Evolutionary conservation across 345 rosid genomes (phyloP), one percentile per base, ranked within the genome.

Genomic region (Salix brachista): DNA sequence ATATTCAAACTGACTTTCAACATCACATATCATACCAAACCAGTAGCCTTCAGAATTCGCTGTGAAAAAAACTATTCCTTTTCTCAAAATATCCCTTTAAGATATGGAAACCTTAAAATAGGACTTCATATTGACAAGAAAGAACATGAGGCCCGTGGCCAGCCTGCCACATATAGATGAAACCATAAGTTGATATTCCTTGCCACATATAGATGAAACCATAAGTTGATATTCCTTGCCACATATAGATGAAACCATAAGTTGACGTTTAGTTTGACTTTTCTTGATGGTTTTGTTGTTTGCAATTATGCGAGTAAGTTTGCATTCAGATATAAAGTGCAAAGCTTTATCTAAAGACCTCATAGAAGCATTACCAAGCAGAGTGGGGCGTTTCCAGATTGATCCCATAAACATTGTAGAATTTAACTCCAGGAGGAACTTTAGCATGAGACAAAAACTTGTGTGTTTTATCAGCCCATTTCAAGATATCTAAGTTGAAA

Each of bases 391-490:
- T 93, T 78, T 86, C 97, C 65, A 91, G 84, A 84, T 84, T 84
- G 70, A 82, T 91, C n/a, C 91, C 99, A 77, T 95, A 95, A 69
- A 95, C 90, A 74, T 93, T 95, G 86, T 91, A 95, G 85, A 95
- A 95, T 86, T 91, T 93, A 72, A 95, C 99, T 85, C 85, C 72
- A 30, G 90, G 9, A 52, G 99, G 97, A 85, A 95, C 88, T 84
- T 91, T 90, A 56, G 99, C 96, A 65, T 67, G 69, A 64, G 79
- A 74, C 50, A 93, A 78, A 44, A 93, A 70, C 81, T 61, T 79
- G 69, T 72, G 82, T 37, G 97, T 95, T 81, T 95, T 89, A 1
- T 89, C 71, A 70, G 97, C 91, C 99, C 96, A 93, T 75, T 89
- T 91, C 88, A 95, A 80, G 83, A 91, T 91, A 75, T 93, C 96